Evolutionary conservation across 2,329 filamentous ascomycete species (phyloP).

Genomic region (Colletotrichum godetiae): DNA sequence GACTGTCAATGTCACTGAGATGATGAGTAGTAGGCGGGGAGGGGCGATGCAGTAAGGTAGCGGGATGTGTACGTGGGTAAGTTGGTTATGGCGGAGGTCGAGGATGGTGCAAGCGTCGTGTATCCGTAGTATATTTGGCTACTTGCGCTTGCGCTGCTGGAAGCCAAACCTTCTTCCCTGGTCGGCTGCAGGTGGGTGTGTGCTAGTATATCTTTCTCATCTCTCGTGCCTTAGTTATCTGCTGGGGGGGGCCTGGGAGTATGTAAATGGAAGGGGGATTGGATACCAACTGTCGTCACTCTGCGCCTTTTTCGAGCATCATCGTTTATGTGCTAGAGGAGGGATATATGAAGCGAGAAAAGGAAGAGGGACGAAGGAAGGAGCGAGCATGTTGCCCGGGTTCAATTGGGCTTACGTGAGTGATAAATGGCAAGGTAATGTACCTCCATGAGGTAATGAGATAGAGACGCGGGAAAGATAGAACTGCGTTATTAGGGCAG

Average conservation of each 20-base stretch:
- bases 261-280: background rate
- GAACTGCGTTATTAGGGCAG: background rate
- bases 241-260: background rate
- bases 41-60: background rate
- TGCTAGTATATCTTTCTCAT: slow-evolving; percentile 15
- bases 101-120: background rate
- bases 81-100: too few relatives aligned
- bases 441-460: background rate
- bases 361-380: background rate
- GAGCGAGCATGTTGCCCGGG: background rate
- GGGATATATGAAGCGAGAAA: background rate
- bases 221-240: slow-evolving; percentile 13
- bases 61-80: background rate
- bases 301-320: background rate
- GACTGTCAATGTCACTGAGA: background rate
- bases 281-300: background rate
- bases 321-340: background rate
- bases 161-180: slow-evolving; percentile 11
- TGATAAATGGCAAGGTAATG: background rate
- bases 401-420: background rate
- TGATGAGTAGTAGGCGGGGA: background rate
- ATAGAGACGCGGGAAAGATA: background rate
- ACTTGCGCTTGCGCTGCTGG: slow-evolving; percentile 10
- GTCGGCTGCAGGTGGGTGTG: slow-evolving; percentile 20
- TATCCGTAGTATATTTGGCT: background rate